These are phyloP conservation scores for Fusarium sp. DNA, from an alignment of 2,329 filamentous ascomycete genomes.

Conservation along the genomic window DNA sequence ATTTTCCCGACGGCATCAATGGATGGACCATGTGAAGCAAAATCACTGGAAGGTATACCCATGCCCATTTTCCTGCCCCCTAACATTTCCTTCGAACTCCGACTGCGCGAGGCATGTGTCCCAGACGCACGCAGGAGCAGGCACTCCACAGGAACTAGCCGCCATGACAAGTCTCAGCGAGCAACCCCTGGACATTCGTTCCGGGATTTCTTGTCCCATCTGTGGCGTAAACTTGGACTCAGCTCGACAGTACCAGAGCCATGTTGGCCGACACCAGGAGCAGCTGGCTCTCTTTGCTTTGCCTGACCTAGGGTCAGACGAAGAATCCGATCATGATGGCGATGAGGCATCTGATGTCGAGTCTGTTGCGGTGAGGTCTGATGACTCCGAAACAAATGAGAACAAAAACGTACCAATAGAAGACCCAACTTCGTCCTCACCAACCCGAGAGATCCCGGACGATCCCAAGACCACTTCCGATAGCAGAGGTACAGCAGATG, in stretches of 20 bases:
- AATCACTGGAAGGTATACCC: not conserved
- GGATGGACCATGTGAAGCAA: not conserved
- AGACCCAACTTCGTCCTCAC: no score
- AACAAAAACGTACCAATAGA: no score
- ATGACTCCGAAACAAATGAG: no score
- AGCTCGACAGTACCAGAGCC: not conserved
- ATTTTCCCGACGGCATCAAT: not conserved
- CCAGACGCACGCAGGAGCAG: accelerated
- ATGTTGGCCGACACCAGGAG: conserved; percentile 8
- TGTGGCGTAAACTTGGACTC: not conserved
- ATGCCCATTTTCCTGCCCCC: not conserved
- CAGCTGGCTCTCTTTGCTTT: conserved; percentile 12
- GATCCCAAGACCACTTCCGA: no score
- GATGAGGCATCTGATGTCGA: no score
- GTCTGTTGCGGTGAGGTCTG: no score
- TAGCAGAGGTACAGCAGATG: no score
- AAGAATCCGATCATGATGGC: not conserved
- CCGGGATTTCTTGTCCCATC: accelerated
- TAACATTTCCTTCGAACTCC: accelerated
- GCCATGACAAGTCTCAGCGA: not conserved
- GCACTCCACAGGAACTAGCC: accelerated
- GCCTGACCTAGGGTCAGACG: not conserved
- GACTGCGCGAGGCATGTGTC: accelerated
- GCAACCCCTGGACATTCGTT: not conserved
- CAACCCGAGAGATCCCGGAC: no score